A percentile compares a stretch with the other conserved stretches of the same genome.
Evolutionary conservation across 1,284 basidiomycete genomes (phyloP).

Genomic region (Naganishia albida): DNA sequence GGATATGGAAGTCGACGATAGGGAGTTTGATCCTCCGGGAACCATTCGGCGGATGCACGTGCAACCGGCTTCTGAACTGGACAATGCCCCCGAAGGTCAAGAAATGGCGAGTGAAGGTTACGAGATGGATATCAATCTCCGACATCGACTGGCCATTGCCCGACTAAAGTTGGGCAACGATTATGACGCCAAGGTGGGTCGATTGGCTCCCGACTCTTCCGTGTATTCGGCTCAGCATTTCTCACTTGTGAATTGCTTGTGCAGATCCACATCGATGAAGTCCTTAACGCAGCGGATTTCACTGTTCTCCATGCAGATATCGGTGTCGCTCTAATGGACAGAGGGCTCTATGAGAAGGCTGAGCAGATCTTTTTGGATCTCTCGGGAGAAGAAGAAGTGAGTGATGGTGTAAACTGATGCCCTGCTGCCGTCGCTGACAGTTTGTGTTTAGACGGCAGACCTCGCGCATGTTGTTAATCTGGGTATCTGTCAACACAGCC

Average conservation of each 20-base stretch:
- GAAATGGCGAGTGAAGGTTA: constrained; percentile 57
- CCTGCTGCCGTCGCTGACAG: neutral
- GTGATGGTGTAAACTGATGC: constrained; percentile 17
- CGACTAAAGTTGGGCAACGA: constrained; percentile 77
- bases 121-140: constrained; percentile 73
- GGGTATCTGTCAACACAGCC: constrained; percentile 71
- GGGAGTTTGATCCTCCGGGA: constrained; percentile 73
- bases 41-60: constrained; percentile 32
- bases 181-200: constrained; percentile 74
- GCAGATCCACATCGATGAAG: constrained; percentile 72
- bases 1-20: constrained; percentile 80
- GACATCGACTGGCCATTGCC: constrained; percentile 82
- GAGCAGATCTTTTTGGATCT: constrained; percentile 74
- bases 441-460: constrained; percentile 7
- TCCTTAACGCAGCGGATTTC: constrained; percentile 72
- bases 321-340: constrained; percentile 78
- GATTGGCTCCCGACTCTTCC: neutral
- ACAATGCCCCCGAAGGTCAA: constrained; percentile 22
- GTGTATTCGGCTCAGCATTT: neutral
- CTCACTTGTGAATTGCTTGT: constrained; percentile 3
- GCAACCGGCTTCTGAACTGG: constrained; percentile 11
- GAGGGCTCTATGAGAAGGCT: constrained; percentile 71
- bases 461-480: constrained; percentile 56
- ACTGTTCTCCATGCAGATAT: constrained; percentile 77
- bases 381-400: constrained; percentile 58